A percentile compares a stretch with the other conserved stretches of the same genome.
Evolutionary conservation across 177 flowering plant species (phyloP).

Genomic region (Vitis hybrid): DNA sequence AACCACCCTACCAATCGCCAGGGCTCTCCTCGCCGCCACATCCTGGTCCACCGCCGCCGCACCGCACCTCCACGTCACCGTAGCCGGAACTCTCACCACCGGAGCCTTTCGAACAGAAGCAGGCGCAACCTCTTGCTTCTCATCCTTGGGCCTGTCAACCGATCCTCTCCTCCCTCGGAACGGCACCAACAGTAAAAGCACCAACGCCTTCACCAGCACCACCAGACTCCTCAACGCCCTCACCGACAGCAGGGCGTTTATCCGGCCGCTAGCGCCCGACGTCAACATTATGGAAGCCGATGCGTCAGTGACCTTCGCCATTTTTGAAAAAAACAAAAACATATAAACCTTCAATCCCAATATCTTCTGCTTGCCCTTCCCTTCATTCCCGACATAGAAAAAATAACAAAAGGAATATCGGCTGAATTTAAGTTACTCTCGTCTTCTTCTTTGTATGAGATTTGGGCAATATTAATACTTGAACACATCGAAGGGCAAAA

Average conservation of each 20-base stretch:
- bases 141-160: conserved; percentile 18
- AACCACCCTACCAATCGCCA: conserved; percentile 54
- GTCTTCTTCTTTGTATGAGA: no score
- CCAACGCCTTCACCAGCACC: conserved; percentile 32
- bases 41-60: conserved; percentile 40
- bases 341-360: no score
- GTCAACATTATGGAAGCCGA: conserved; percentile 32
- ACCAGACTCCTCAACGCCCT: conserved; percentile 36
- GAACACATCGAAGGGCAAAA: no score
- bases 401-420: no score
- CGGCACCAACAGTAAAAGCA: conserved; percentile 43
- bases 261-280: conserved; percentile 66
- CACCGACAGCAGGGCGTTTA: conserved; percentile 51
- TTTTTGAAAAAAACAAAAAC: no score
- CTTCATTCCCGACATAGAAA: no score
- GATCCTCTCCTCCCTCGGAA: conserved; percentile 35
- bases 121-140: conserved; percentile 1
- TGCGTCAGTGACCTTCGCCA: conserved; percentile 1
- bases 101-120: conserved; percentile 18
- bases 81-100: conserved; percentile 25
- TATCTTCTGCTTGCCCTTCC: no score
- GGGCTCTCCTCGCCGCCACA: conserved; percentile 54
- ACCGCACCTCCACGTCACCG: conserved; percentile 16
- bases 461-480: no score
- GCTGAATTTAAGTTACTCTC: no score